These are phyloP conservation scores for Microdochium bolleyi DNA, from an alignment of 2,329 filamentous ascomycete species.

Conservation along the genomic window DNA sequence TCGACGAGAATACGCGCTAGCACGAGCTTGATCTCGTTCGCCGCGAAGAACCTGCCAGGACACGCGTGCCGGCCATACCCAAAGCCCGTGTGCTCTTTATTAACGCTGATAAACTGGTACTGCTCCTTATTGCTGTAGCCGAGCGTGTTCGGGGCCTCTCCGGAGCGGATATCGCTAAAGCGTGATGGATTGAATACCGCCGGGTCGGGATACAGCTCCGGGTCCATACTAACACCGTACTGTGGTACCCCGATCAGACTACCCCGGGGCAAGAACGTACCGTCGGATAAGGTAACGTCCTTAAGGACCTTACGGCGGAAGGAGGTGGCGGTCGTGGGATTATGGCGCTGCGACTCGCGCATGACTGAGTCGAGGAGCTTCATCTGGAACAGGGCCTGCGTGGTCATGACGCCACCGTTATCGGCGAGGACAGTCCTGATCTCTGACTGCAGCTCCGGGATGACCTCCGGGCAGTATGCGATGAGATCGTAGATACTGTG, in stretches of 20 bases:
- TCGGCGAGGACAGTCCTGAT: constrained; percentile 26
- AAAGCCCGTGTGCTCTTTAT: constrained; percentile 22
- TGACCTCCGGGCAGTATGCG: constrained; percentile 31
- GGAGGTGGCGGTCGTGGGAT: constrained; percentile 21
- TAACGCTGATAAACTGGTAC: constrained; percentile 31
- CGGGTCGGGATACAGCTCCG: constrained; percentile 16
- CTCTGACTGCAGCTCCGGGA: constrained; percentile 42
- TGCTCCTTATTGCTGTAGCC: constrained; percentile 18
- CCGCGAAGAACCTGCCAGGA: constrained; percentile 32
- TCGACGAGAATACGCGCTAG: constrained; percentile 27
- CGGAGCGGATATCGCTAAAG: constrained; percentile 21
- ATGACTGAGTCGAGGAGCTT: constrained; percentile 28
- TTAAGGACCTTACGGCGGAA: constrained; percentile 38
- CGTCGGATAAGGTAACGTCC: constrained; percentile 38
- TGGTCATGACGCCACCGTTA: constrained; percentile 21
- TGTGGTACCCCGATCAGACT: constrained; percentile 25
- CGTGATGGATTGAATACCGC: constrained; percentile 24
- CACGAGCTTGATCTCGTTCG: constrained; percentile 35
- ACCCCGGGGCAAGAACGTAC: constrained; percentile 31
- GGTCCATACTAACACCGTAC: constrained; percentile 18
- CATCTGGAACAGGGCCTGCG: constrained; percentile 24
- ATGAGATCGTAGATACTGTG: constrained; percentile 39
- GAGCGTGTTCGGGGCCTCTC: constrained; percentile 12
- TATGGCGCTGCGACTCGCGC: constrained; percentile 21
- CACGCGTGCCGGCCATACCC: constrained; percentile 30